Evolutionary conservation across 768 basidiomycete species (phyloP), one percentile per base, ranked within the genome.

Genomic region (Pleurotus ostreatus): DNA sequence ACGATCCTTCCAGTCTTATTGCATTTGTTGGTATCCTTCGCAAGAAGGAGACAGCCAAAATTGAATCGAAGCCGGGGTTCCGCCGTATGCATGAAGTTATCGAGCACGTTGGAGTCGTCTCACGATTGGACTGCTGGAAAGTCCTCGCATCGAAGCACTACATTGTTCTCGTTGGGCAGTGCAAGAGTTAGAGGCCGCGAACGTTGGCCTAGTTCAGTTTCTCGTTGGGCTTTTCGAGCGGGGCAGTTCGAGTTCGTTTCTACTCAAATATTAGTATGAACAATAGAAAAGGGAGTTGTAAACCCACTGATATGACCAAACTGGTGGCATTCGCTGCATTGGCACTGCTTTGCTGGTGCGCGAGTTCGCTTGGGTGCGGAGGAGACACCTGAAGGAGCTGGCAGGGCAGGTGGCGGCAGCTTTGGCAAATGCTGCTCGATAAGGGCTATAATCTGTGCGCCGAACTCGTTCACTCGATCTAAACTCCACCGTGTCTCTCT

Each of bases 71-170:
- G 15, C 74, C 73, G 0, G 68, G 67, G 1, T 76, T 75, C 56
- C 61, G 65, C 0, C 40, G 61, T 2, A 75, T 72, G 65, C 74
- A 78, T 43, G 62, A 76, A 30, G 43, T 71, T 0, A 68, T 76
- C 11, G 39, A 53, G 2, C 66, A 78, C 51, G 58, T 52, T n/a
- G 67, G 69, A 0, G 67, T 61, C 22, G 70, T 61, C 1, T 12
- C 54, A 0, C 45, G 61, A 6, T 60, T 76, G 7, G 63, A 74
- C 37, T 61, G 58, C 43, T 78, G 74, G 73, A 8, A 56, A 8
- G 57, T 61, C 0, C 64, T 66, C 39, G 65, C 62, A 0, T 20
- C 23, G 0, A 45, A 55, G 2, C 57, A 61, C 26, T 25, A 55
- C n/a, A n/a, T n/a, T 13, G 45, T 13, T 46, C 39, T 40, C 39